A percentile compares a stretch with the other conserved stretches of the same genome.
These are phyloP conservation scores for Allantophomopsis lycopodina DNA, from an alignment of 2,329 filamentous ascomycete species.

Conservation along the genomic window DNA sequence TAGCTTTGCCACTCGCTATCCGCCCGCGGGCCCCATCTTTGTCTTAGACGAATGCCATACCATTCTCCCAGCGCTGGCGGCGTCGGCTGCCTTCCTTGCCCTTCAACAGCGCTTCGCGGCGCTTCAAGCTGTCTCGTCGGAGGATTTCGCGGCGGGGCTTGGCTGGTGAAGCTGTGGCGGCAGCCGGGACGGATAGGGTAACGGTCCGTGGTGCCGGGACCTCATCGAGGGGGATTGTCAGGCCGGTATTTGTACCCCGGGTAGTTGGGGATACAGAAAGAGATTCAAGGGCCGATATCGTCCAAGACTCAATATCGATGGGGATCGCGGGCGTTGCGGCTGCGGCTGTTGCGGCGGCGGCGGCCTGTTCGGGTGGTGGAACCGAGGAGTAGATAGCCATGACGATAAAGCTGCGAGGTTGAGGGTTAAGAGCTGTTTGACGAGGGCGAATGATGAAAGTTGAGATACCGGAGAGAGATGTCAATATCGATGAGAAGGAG, in stretches of 20 bases:
- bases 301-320: slow-evolving; percentile 56
- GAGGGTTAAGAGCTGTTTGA: no score
- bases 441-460: no score
- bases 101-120: slow-evolving; percentile 43
- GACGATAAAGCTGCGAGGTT: no score
- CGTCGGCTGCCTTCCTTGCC: slow-evolving; percentile 84
- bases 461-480: no score
- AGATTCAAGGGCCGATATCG: slow-evolving; percentile 39
- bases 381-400: slow-evolving; percentile 41
- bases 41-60: slow-evolving; percentile 29
- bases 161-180: slow-evolving; percentile 29
- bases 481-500: no score
- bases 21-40: neutral
- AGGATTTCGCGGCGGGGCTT: slow-evolving; percentile 37
- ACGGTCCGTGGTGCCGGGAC: slow-evolving; percentile 11
- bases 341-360: slow-evolving; percentile 10
- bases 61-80: slow-evolving; percentile 88
- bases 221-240: slow-evolving; percentile 68
- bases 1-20: neutral
- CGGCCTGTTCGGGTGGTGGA: slow-evolving; percentile 29
- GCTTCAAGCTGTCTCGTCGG: slow-evolving; percentile 45
- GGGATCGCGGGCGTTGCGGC: slow-evolving; percentile 10
- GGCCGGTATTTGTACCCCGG: slow-evolving; percentile 45
- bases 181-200: slow-evolving; percentile 12
- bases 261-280: slow-evolving; percentile 39